Conservation (phyloP, 1,284 basidiomycete species). For the Cystodermella granulosa region DNA sequence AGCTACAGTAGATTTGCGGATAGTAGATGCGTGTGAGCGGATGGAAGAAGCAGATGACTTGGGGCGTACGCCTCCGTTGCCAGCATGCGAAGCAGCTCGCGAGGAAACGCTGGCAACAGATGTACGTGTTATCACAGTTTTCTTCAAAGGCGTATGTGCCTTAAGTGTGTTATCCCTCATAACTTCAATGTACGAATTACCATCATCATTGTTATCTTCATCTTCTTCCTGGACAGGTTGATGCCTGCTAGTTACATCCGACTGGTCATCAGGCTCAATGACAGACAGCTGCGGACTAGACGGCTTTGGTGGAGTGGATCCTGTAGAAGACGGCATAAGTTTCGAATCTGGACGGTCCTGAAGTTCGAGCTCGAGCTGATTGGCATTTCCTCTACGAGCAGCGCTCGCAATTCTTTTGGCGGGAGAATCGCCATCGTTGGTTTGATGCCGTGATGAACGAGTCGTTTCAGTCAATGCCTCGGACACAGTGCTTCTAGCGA, state of each 20-base stretch:
- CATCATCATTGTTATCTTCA: conserved; percentile 10
- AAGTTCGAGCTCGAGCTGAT: conserved; percentile 1
- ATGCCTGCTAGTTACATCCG: conserved; percentile 13
- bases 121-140: conserved; percentile 25
- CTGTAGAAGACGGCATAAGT: conserved; percentile 44
- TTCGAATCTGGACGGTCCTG: conserved; percentile 58
- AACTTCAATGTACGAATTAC: conserved; percentile 3
- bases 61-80: conserved; percentile 3
- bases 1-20: conserved; percentile 32
- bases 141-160: conserved; percentile 16
- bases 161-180: neutral
- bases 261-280: conserved; percentile 7
- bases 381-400: conserved; percentile 5
- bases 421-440: conserved; percentile 12
- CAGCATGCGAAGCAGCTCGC: neutral
- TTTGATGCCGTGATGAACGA: neutral
- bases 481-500: neutral
- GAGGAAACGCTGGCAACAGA: conserved; percentile 22
- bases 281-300: conserved; percentile 17
- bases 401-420: conserved; percentile 18
- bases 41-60: conserved; percentile 20
- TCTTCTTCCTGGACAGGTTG: conserved; percentile 6
- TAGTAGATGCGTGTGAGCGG: conserved; percentile 29
- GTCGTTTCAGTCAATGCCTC: conserved; percentile 8
- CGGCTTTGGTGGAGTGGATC: conserved; percentile 8